A percentile compares a stretch with the other conserved stretches of the same genome.
Conservation (phyloP, 495 filamentous ascomycete genomes). For the Aspergillus incahuasiensis region DNA sequence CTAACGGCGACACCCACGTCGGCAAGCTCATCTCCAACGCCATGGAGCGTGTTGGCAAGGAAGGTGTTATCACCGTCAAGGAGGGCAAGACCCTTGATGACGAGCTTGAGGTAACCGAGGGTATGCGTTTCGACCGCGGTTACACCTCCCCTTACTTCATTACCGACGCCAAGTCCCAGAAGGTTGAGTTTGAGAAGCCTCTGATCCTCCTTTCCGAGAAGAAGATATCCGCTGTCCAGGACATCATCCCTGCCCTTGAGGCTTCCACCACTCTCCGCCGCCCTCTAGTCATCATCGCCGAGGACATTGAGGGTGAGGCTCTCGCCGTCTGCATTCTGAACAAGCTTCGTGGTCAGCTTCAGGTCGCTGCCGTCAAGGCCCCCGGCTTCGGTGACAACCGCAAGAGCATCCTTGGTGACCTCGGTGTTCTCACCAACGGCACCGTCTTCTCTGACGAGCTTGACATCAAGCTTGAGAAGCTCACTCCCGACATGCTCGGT, state of each 20-base stretch:
- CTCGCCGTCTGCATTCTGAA: slow-evolving; percentile 98
- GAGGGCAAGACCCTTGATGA: slow-evolving; percentile 98
- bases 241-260: slow-evolving; percentile 97
- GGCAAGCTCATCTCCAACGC: slow-evolving; percentile 93
- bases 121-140: slow-evolving; percentile 98
- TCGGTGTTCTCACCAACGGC: slow-evolving; percentile 91
- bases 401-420: slow-evolving; percentile 97
- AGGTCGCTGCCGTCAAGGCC: slow-evolving; percentile 97
- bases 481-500: slow-evolving; percentile 90
- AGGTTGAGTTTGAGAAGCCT: slow-evolving; percentile 99
- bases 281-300: slow-evolving; percentile 95
- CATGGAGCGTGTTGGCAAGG: slow-evolving; percentile 99
- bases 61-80: slow-evolving; percentile 99
- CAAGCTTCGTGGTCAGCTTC: slow-evolving; percentile 98
- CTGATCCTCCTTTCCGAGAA: slow-evolving; percentile 97
- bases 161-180: slow-evolving; percentile 95
- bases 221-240: slow-evolving; percentile 98
- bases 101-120: slow-evolving; percentile 97
- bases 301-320: slow-evolving; percentile 98
- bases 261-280: slow-evolving; percentile 92
- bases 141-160: slow-evolving; percentile 99
- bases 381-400: slow-evolving; percentile 99
- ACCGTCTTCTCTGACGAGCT: slow-evolving; percentile 98
- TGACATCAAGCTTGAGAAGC: slow-evolving; percentile 97
- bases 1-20: slow-evolving; percentile 95